Evolutionary conservation across 2,329 filamentous ascomycete genomes (phyloP), one percentile per base, ranked within the genome.

Genomic region (Teratosphaeria pseudoeucalypti): DNA sequence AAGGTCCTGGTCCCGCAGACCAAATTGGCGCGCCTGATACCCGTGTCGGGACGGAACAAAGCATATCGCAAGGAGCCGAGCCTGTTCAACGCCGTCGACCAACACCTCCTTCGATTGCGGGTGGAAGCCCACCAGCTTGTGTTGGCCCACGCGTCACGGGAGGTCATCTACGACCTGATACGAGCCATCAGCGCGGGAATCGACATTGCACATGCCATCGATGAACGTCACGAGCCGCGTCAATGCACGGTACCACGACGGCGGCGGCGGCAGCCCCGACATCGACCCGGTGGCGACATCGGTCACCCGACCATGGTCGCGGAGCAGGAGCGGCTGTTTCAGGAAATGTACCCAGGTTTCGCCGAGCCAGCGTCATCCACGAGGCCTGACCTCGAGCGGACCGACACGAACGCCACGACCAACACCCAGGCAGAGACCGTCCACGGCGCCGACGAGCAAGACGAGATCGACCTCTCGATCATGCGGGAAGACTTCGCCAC

Each of bases 121-220:
- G 81, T 85, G 34, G 88, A 91, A 72, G 84, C 84, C 1, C 86
- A 91, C 65, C 88, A 91, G 68, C 85, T 91, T 61, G 74, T 91
- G 23, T 74, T 91, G 7, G 85, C 85, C 2, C 86, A 86, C 63
- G 75, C 82, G 57, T 81, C 84, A 56, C 77, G 89, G 57, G 81
- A 84, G 59, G 82, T 79, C 0, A 87, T 90, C 70, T 79, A 89
- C 62, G 79, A 80, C 56, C 88, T 88, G 85, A 75, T 90, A 2
- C 85, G 89, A 67, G 78, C 78, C 2, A 75, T 89, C 10, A 88
- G 86, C 67, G 85, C 86, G n/a, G 87, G 85, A 54, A 87, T 91
- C 61, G 85, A 89, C 67, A 82, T 91, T 23, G 83, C 87, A 12
- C 78, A 82, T 0, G 83, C 86, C 1, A 79, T 90, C 47, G 88